Base-by-base conservation (phyloP, 2,329 filamentous ascomycete species). In the Cordyceps cicadae region DNA sequence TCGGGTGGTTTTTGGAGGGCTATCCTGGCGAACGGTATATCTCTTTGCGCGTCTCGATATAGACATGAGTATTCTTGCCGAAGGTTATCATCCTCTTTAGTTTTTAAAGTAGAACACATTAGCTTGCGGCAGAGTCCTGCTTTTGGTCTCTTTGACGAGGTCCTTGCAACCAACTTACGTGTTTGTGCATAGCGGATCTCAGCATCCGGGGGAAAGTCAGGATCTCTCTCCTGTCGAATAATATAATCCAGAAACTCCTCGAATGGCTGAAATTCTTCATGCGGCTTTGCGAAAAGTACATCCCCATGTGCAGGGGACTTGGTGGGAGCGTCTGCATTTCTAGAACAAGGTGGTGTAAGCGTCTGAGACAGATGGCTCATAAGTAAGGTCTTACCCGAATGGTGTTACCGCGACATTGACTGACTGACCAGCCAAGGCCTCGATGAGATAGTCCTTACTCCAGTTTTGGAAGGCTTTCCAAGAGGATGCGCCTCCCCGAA, bases 361-460 rank as follows among this genome's bases (percentile, higher is more conserved):
- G 11, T 51, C 14, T 5, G 12, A n/a, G 32, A n/a, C 9, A 19
- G 11, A 8, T 29, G 34, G 9, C 39, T 12, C 19, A 21, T 8
- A 15, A 4, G 32, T n/a, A 46, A 29, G 14, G 3, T 24, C 78
- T 65, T 75, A 87, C 82, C 89, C 89, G 50, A 76, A 70, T 1
- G 89, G 88, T n/a, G 90, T 94, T 39, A 91, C 81, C 24, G 89
- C 89, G 61, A 93, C 88, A 66, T 89, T 90, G 56, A 94, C 87
- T 1, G 72, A 72, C 58, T 82, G 77, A 3, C 78, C 78, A 6
- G 72, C 73, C 67, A 94, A 79, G 0, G 75, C 74, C 2, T 77
- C 65, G 34, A 76, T 77, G 4, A 94, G 76, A 67, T 86, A 88
- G 1, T 74, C 68, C 2, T 81, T 78, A 62, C 81, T 80, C 90